These are phyloP conservation scores for Solanum dulcamara DNA, from an alignment of 257 asterid genomes.

Conservation along the genomic window DNA sequence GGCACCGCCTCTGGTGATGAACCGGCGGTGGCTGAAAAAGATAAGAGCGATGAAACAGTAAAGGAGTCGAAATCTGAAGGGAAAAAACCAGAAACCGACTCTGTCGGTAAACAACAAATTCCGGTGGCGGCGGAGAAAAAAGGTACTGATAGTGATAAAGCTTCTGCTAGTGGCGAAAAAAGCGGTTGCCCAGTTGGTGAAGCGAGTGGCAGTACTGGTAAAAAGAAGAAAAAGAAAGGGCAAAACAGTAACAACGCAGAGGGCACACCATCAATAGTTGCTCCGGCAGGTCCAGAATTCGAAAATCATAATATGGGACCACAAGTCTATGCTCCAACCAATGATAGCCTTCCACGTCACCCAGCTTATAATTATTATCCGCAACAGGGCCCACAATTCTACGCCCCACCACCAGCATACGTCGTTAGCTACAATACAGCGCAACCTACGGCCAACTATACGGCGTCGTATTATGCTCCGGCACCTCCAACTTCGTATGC, in stretches of 20 bases:
- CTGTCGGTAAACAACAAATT: not conserved
- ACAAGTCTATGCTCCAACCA: not conserved
- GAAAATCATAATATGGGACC: constrained; percentile 17
- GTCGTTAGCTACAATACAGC: constrained; percentile 60
- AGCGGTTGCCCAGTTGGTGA: constrained; percentile 7
- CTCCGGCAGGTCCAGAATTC: constrained; percentile 14
- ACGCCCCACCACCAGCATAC: constrained; percentile 23
- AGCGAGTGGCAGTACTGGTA: constrained; percentile 15
- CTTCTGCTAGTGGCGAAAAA: not conserved
- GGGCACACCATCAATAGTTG: constrained; percentile 7
- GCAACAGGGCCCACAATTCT: constrained; percentile 3
- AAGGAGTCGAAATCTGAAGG: constrained; percentile 15
- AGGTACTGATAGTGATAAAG: not conserved
- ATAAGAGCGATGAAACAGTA: not conserved
- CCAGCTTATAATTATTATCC: constrained; percentile 11
- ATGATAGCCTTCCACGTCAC: constrained; percentile 29
- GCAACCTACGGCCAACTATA: constrained; percentile 29
- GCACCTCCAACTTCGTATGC: constrained; percentile 39
- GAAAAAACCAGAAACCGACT: constrained; percentile 16
- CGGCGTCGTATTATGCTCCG: constrained; percentile 44
- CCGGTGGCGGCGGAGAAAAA: constrained; percentile 19
- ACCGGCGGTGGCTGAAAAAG: not conserved
- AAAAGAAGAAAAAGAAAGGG: constrained; percentile 53
- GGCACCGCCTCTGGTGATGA: not conserved
- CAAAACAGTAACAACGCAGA: constrained; percentile 21